Evolutionary conservation across 1,284 basidiomycete species (phyloP).

Genomic region (Trichosporon coremiiforme): DNA sequence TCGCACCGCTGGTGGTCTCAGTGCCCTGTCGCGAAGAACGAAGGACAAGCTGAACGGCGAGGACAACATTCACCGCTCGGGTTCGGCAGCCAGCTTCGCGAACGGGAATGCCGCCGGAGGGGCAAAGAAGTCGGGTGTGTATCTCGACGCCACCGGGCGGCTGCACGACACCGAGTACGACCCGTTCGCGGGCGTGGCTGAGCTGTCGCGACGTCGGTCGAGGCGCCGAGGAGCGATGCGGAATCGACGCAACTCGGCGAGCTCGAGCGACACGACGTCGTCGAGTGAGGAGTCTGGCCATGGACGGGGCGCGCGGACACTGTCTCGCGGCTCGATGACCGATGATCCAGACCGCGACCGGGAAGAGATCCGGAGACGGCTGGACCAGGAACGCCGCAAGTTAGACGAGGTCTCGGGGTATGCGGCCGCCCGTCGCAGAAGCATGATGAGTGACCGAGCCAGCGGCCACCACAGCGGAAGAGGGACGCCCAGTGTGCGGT

Average conservation of each 20-base stretch:
- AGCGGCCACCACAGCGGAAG: slow-evolving; percentile 35
- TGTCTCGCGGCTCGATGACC: background rate
- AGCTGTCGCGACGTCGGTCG: slow-evolving; percentile 47
- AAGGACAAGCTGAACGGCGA: slow-evolving; percentile 30
- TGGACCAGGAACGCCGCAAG: slow-evolving; percentile 47
- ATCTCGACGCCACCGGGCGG: slow-evolving; percentile 51
- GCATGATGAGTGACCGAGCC: slow-evolving; percentile 46
- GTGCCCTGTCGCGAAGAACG: slow-evolving; percentile 27
- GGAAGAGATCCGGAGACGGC: slow-evolving; percentile 42
- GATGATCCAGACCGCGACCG: slow-evolving; percentile 32
- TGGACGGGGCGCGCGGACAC: background rate
- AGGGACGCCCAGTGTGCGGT: slow-evolving; percentile 40
- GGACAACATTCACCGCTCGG: slow-evolving; percentile 29
- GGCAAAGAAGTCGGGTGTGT: slow-evolving; percentile 38
- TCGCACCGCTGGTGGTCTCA: slow-evolving; percentile 43
- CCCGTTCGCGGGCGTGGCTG: slow-evolving; percentile 52
- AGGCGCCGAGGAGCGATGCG: slow-evolving; percentile 46
- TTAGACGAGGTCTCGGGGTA: slow-evolving; percentile 49
- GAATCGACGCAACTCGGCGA: slow-evolving; percentile 34
- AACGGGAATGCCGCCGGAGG: slow-evolving; percentile 8
- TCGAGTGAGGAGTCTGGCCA: slow-evolving; percentile 23
- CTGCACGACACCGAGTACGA: slow-evolving; percentile 57
- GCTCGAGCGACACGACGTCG: slow-evolving; percentile 24
- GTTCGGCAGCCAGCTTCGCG: slow-evolving; percentile 24
- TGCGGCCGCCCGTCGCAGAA: slow-evolving; percentile 44